phyloP scores from a whole-genome alignment of 129 eudicot species.

The carrot (Daucus carota) region DH1_v3.0 NC_030385.2:3810001-3810500 shows the following conservation, averaged over 20 bases:
- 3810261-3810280: background rate
- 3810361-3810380: background rate
- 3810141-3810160: background rate
- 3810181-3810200: background rate
- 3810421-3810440: too few relatives aligned
- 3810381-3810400: too few relatives aligned
- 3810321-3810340: background rate
- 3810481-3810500: background rate
- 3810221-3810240: too few relatives aligned
- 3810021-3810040: slow-evolving; percentile 32
- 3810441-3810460: background rate
- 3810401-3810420: background rate
- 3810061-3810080: background rate
- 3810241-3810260: background rate
- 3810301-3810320: background rate
- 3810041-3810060: slow-evolving; percentile 43
- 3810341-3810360: slow-evolving; percentile 8
- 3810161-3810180: background rate
- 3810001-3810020: slow-evolving; percentile 70
- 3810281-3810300: background rate
- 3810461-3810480: too few relatives aligned
- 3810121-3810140: background rate
- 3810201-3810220: background rate
- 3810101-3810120: background rate
- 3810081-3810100: background rate